Percentiles rank a stretch among this genome's conserved stretches.
Conservation (phyloP, 1,284 basidiomycete genomes). For the Pulveroboletus sp. region DNA sequence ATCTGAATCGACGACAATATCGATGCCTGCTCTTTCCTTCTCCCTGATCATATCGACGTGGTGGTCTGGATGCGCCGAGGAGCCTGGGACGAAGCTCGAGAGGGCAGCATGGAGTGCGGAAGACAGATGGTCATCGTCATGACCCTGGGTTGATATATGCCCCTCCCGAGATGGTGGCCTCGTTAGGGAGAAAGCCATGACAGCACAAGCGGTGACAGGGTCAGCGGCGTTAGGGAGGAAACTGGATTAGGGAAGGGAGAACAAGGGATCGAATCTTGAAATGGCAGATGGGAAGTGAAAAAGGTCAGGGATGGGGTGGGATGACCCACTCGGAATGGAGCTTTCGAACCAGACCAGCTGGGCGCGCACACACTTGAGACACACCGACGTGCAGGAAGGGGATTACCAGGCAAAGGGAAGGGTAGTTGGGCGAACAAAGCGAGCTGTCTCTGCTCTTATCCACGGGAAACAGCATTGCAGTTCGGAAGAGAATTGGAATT, state of each 20-base stretch:
- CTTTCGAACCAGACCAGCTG: slow-evolving; percentile 13
- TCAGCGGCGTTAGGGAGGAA: slow-evolving; percentile 4
- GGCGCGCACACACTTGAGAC: not conserved
- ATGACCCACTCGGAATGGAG: not conserved
- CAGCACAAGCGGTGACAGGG: slow-evolving; percentile 10
- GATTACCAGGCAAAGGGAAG: not conserved
- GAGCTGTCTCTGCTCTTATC: slow-evolving; percentile 17
- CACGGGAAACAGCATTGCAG: slow-evolving; percentile 12
- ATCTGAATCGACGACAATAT: slow-evolving; percentile 74
- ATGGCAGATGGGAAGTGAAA: not conserved
- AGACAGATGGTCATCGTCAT: slow-evolving; percentile 28
- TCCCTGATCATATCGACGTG: slow-evolving; percentile 45
- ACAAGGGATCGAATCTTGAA: not conserved
- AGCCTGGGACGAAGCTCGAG: slow-evolving; percentile 21
- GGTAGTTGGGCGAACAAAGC: not conserved
- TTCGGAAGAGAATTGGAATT: slow-evolving; percentile 14
- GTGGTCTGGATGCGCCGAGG: slow-evolving; percentile 30
- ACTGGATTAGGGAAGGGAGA: slow-evolving; percentile 9
- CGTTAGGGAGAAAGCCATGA: slow-evolving; percentile 37
- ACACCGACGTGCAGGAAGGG: not conserved
- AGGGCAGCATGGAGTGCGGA: slow-evolving; percentile 35
- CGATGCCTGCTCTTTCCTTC: slow-evolving; percentile 59
- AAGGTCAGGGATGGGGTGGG: not conserved
- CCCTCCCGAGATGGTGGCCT: slow-evolving; percentile 33
- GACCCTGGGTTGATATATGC: slow-evolving; percentile 24